These are phyloP conservation scores for Pleurotus eryngii DNA, from an alignment of 768 basidiomycete species.

Conservation along the genomic window DNA sequence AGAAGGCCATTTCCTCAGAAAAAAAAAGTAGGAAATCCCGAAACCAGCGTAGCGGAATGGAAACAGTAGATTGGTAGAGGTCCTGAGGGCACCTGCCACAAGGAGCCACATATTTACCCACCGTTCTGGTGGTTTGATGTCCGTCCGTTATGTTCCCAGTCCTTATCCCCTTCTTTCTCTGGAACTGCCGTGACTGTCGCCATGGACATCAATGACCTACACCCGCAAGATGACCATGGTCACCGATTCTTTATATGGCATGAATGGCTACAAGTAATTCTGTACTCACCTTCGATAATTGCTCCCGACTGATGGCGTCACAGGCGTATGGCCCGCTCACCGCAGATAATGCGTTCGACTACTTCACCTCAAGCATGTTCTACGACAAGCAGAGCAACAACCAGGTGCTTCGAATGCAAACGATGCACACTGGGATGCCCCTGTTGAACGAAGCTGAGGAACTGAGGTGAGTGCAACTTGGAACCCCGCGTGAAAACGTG, in stretches of 20 bases:
- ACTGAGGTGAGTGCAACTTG: constrained; percentile 57
- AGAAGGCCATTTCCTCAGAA: not conserved
- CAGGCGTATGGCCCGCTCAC: constrained; percentile 79
- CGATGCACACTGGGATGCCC: constrained; percentile 77
- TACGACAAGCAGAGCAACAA: constrained; percentile 95
- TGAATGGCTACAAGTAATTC: constrained; percentile 75
- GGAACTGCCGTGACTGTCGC: constrained; percentile 10
- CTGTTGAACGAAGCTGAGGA: constrained; percentile 81
- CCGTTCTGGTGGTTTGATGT: constrained; percentile 6
- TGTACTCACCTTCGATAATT: not conserved
- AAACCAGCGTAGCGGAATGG: constrained; percentile 8
- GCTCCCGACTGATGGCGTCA: constrained; percentile 4
- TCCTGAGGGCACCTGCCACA: constrained; percentile 2
- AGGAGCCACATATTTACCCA: constrained; percentile 4
- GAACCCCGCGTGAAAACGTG: constrained; percentile 1
- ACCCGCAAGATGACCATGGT: constrained; percentile 78
- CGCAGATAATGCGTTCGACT: constrained; percentile 79
- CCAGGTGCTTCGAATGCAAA: constrained; percentile 91
- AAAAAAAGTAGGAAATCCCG: not conserved
- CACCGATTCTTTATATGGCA: constrained; percentile 89
- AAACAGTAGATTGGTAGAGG: constrained; percentile 9
- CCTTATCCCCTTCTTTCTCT: constrained; percentile 10
- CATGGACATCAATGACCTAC: constrained; percentile 60
- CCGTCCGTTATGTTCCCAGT: constrained; percentile 3
- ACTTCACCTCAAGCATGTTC: constrained; percentile 89